Evolutionary conservation across 2,329 filamentous ascomycete species (phyloP).

Genomic region (Penicillium paneum): DNA sequence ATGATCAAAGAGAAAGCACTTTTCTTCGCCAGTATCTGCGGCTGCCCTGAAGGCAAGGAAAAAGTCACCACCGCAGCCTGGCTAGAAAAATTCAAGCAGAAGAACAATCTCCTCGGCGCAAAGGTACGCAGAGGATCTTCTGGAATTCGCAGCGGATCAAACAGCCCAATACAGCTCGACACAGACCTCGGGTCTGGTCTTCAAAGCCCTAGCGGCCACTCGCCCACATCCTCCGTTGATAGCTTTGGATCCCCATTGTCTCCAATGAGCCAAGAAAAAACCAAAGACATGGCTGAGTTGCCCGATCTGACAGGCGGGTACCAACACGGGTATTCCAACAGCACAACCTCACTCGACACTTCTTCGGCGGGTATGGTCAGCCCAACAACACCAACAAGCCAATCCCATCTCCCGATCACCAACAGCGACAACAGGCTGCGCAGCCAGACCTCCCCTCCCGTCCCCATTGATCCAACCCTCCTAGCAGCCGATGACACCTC

Average conservation of each 20-base stretch:
- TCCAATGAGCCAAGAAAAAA: slow-evolving; percentile 66
- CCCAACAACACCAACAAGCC: slow-evolving; percentile 58
- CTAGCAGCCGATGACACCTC: slow-evolving; percentile 49
- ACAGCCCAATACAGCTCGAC: slow-evolving; percentile 58
- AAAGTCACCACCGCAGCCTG: slow-evolving; percentile 71
- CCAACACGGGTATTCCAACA: slow-evolving; percentile 64
- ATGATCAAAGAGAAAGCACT: slow-evolving; percentile 80
- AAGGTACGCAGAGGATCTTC: slow-evolving; percentile 54
- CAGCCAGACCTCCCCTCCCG: slow-evolving; percentile 79
- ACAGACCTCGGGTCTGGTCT: slow-evolving; percentile 55
- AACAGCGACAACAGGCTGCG: slow-evolving; percentile 66
- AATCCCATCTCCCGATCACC: slow-evolving; percentile 48
- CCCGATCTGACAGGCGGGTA: slow-evolving; percentile 61
- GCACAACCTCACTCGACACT: slow-evolving; percentile 63
- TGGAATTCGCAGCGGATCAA: slow-evolving; percentile 61
- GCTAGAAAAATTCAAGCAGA: slow-evolving; percentile 95
- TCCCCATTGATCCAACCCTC: slow-evolving; percentile 52
- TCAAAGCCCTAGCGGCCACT: slow-evolving; percentile 64
- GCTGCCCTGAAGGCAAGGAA: slow-evolving; percentile 66
- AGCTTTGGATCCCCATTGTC: slow-evolving; percentile 67
- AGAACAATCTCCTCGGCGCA: slow-evolving; percentile 62
- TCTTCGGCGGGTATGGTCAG: slow-evolving; percentile 69
- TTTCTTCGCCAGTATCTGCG: slow-evolving; percentile 73
- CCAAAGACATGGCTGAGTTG: slow-evolving; percentile 60
- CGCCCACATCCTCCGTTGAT: slow-evolving; percentile 66